Percentiles rank a stretch among this genome's conserved stretches.
Evolutionary conservation across 148 eudicot species (phyloP).

Genomic region (Nyssa sinensis): DNA sequence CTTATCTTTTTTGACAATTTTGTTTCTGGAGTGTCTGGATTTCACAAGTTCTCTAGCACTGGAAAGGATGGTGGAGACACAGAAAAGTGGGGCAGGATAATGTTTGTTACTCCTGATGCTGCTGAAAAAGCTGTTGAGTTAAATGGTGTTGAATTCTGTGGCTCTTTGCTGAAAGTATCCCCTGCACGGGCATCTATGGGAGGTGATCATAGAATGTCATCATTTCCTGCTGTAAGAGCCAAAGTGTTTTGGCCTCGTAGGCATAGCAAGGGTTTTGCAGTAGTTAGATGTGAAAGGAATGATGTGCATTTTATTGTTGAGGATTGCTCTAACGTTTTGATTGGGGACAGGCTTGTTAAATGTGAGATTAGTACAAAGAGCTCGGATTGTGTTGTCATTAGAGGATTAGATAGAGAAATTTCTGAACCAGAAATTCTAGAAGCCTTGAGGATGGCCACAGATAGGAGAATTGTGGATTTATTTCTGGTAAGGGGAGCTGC

Average conservation of each 20-base stretch:
- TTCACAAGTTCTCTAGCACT: not conserved
- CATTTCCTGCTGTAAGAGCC: slow-evolving; percentile 12
- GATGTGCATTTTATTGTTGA: not conserved
- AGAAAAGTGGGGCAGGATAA: slow-evolving; percentile 2
- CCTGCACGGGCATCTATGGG: not conserved
- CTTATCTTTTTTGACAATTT: not conserved
- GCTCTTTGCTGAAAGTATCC: slow-evolving; percentile 2
- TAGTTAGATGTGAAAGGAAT: not conserved
- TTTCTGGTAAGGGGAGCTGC: slow-evolving; percentile 3
- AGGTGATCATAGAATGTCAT: not conserved
- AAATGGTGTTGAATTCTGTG: not conserved
- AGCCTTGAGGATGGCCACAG: not conserved
- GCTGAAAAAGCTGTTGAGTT: slow-evolving; percentile 1
- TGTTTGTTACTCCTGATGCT: slow-evolving; percentile 1
- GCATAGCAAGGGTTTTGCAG: not conserved
- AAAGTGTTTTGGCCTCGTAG: slow-evolving; percentile 10
- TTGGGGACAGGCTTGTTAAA: not conserved
- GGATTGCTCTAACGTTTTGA: not conserved
- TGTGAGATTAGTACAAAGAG: not conserved
- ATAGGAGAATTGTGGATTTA: not conserved
- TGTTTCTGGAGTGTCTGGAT: not conserved
- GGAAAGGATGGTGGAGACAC: not conserved
- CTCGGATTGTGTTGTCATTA: not conserved
- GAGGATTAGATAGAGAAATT: not conserved
- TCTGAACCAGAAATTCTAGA: slow-evolving; percentile 8